Evolutionary conservation across 148 eudicot species (phyloP).

Genomic region (Pouteria glomerata): DNA sequence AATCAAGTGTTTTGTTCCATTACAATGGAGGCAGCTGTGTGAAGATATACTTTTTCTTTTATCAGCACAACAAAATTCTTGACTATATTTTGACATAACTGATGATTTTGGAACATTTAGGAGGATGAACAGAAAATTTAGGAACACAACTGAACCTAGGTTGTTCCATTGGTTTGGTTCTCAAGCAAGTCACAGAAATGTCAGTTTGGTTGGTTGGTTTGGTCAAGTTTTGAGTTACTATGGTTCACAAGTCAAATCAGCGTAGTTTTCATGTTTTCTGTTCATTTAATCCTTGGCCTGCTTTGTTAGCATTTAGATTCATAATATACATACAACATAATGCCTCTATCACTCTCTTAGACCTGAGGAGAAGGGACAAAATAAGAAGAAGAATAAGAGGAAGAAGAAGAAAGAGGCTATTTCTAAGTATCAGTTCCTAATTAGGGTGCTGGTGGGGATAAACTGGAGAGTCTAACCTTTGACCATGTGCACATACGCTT

Average conservation of each 20-base stretch:
- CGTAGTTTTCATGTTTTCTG: background rate
- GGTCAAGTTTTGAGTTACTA: slow-evolving; percentile 6
- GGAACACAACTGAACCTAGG: background rate
- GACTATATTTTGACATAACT: background rate
- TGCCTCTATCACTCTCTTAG: background rate
- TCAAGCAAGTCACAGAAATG: background rate
- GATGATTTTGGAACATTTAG: background rate
- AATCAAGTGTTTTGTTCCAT: too few species aligned
- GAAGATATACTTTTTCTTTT: background rate
- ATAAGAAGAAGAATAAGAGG: too few species aligned
- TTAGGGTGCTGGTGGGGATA: background rate
- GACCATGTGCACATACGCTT: background rate
- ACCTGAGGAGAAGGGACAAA: too few species aligned
- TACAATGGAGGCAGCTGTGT: background rate
- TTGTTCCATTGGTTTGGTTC: background rate
- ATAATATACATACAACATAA: background rate
- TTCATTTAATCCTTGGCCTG: too few species aligned
- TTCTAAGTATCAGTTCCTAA: background rate
- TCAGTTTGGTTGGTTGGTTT: background rate
- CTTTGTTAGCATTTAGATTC: background rate
- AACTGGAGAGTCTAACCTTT: background rate
- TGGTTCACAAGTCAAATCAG: background rate
- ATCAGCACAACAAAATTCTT: background rate
- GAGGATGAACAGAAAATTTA: background rate
- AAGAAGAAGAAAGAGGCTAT: background rate